Evolutionary conservation across 495 filamentous ascomycete genomes (phyloP).

Genomic region (Lasiosphaeria hispida): DNA sequence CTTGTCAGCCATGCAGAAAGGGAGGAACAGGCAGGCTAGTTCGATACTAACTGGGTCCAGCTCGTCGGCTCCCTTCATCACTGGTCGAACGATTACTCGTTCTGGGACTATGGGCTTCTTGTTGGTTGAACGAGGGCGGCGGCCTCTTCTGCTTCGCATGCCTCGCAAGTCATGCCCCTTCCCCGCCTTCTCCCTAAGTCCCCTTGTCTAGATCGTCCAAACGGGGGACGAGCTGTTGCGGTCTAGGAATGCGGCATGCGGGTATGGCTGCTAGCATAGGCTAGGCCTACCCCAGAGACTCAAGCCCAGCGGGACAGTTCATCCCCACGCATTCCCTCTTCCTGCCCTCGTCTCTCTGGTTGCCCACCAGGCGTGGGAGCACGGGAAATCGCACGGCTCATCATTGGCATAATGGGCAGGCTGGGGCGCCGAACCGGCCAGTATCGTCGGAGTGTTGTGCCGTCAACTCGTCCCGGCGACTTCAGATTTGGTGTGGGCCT

Average conservation of each 20-base stretch:
- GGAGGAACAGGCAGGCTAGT: constrained; percentile 18
- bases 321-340: background rate
- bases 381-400: background rate
- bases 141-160: constrained; percentile 28
- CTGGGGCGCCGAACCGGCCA: background rate
- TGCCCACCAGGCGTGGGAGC: constrained; percentile 3
- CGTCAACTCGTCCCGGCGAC: constrained; percentile 17
- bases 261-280: constrained; percentile 4
- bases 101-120: constrained; percentile 14
- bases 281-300: constrained; percentile 4
- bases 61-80: constrained; percentile 22
- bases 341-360: background rate
- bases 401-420: background rate
- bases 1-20: constrained; percentile 22
- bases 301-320: constrained; percentile 1
- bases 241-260: constrained; percentile 10
- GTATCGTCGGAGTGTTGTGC: constrained; percentile 6
- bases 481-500: constrained; percentile 12
- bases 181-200: constrained; percentile 19
- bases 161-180: constrained; percentile 31
- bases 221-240: constrained; percentile 2
- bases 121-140: constrained; percentile 19
- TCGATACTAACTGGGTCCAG: constrained; percentile 25
- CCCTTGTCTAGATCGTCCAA: constrained; percentile 7
- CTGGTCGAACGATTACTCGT: constrained; percentile 21